Percentiles rank a stretch among this genome's conserved stretches.
Conservation (phyloP, 1,284 basidiomycete species). For the Kwoniella shivajii region DNA sequence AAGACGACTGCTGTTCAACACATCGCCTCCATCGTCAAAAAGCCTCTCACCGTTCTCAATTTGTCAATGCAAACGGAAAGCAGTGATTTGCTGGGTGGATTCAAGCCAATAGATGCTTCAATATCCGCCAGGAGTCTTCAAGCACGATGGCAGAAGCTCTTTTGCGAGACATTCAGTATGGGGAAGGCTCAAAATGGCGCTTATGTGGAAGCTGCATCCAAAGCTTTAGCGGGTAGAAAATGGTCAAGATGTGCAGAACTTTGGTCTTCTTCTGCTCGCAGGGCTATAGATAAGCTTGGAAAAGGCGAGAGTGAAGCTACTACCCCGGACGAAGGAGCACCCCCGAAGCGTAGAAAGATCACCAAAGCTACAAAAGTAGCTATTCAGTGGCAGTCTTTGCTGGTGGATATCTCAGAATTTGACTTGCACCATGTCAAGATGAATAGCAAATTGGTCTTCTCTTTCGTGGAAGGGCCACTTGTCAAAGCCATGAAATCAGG, state of each 20-base stretch:
- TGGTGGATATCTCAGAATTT: slow-evolving; percentile 74
- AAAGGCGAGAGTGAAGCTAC: slow-evolving; percentile 61
- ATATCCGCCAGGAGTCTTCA: slow-evolving; percentile 76
- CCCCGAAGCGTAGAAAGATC: slow-evolving; percentile 75
- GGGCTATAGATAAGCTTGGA: slow-evolving; percentile 55
- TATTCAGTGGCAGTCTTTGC: slow-evolving; percentile 72
- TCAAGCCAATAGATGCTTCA: slow-evolving; percentile 88
- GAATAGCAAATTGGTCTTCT: slow-evolving; percentile 86
- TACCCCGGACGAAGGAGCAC: slow-evolving; percentile 35
- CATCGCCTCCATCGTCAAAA: slow-evolving; percentile 76
- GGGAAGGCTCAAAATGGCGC: slow-evolving; percentile 75
- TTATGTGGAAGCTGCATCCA: slow-evolving; percentile 81
- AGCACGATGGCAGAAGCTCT: slow-evolving; percentile 77
- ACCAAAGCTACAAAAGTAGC: slow-evolving; percentile 45
- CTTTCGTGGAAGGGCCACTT: slow-evolving; percentile 93
- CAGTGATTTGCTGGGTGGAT: slow-evolving; percentile 90
- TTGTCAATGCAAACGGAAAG: slow-evolving; percentile 97
- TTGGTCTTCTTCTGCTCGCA: slow-evolving; percentile 61
- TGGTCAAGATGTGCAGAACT: slow-evolving; percentile 84
- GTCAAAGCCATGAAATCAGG: slow-evolving; percentile 88
- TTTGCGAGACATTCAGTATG: slow-evolving; percentile 84
- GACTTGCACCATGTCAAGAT: slow-evolving; percentile 81
- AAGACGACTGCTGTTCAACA: slow-evolving; percentile 94
- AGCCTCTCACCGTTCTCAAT: slow-evolving; percentile 84
- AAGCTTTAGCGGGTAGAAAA: slow-evolving; percentile 76